phyloP scores from a whole-genome alignment of 2,329 filamentous ascomycete species.

The Aspergillus terreus region DNA sequence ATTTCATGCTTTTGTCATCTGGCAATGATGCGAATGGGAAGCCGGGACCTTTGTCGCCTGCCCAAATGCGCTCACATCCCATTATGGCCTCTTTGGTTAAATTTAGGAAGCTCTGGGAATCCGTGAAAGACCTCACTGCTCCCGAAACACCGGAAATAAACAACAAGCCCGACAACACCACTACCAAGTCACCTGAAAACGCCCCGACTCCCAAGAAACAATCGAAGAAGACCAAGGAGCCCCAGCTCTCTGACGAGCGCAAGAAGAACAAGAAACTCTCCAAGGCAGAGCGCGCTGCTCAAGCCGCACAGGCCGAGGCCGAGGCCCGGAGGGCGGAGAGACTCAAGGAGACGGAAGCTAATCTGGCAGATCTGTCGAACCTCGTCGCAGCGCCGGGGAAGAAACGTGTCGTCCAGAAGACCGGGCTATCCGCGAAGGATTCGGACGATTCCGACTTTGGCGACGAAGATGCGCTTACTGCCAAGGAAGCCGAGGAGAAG shows the following conservation, averaged over 20 bases:
- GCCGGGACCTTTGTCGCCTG: conserved; percentile 63
- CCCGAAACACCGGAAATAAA: conserved; percentile 37
- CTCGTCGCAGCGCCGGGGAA: conserved; percentile 50
- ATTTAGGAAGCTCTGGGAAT: conserved; percentile 76
- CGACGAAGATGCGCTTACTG: conserved; percentile 77
- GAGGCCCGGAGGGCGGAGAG: conserved; percentile 52
- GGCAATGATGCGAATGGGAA: conserved; percentile 57
- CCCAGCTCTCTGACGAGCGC: conserved; percentile 32
- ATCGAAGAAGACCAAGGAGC: conserved; percentile 34
- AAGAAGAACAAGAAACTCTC: conserved; percentile 41
- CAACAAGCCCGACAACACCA: conserved; percentile 5
- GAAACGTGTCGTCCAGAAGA: conserved; percentile 42
- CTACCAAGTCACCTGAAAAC: conserved; percentile 23
- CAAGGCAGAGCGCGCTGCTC: conserved; percentile 48
- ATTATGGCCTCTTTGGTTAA: conserved; percentile 82
- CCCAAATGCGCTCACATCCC: conserved; percentile 81
- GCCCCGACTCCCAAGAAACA: conserved; percentile 19
- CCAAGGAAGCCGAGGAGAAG: conserved; percentile 79
- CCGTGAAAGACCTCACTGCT: conserved; percentile 63
- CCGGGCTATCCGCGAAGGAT: conserved; percentile 30
- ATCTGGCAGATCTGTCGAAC: conserved; percentile 67
- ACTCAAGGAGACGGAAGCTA: conserved; percentile 60
- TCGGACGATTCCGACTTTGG: conserved; percentile 82
- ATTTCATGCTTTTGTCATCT: conserved; percentile 89
- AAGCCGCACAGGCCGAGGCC: conserved; percentile 53